Evolutionary conservation across 345 rosid species (phyloP), one percentile per base, ranked within the genome.

Genomic region (Brassica cretica): DNA sequence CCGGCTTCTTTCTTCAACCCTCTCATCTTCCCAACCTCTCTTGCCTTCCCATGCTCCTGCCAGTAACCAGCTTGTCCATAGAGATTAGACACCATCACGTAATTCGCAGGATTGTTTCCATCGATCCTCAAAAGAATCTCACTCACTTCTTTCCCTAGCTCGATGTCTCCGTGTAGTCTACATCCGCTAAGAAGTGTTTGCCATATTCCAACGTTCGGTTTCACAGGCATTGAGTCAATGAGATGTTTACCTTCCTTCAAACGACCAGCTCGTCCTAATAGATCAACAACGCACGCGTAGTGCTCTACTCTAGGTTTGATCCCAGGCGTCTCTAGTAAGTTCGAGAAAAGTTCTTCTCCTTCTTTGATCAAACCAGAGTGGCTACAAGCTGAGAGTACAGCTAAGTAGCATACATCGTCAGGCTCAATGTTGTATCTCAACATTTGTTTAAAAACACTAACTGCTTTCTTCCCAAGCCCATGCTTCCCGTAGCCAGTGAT

Each of bases 401-500:
- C 98, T 84, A 94, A 68, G 80, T 94, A 92, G 70, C 89, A 85
- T 71, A 93, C 97, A 18, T 79, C 86, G 65, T 91, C 98, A 44
- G 97, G 99, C 68, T 89, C 87, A 66, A 88, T 74, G 6, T 81
- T 53, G 19, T 84, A 78, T 32, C 16, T 71, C 67, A 63, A 76
- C 99, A 94, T 91, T 71, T 85, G 46, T 18, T 88, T 64, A 67
- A 91, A 93, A 58, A 80, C 73, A 65, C 53, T 29, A 62, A 87
- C 76, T 12, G 98, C 98, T 70, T 85, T 85, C 77, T 66, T 56
- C 10, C 94, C 97, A 69, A 91, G 87, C 74, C 98, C 98, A 71
- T 94, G 94, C 81, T 92, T 94, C 62, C 94, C 98, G 3, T 86
- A 93, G 56, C 98, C 98, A 32, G 94, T 89, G 79, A 95, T 93